phyloP scores from a whole-genome alignment of 2,329 filamentous ascomycete genomes.

The Diaporthe citrichinensis region DNA sequence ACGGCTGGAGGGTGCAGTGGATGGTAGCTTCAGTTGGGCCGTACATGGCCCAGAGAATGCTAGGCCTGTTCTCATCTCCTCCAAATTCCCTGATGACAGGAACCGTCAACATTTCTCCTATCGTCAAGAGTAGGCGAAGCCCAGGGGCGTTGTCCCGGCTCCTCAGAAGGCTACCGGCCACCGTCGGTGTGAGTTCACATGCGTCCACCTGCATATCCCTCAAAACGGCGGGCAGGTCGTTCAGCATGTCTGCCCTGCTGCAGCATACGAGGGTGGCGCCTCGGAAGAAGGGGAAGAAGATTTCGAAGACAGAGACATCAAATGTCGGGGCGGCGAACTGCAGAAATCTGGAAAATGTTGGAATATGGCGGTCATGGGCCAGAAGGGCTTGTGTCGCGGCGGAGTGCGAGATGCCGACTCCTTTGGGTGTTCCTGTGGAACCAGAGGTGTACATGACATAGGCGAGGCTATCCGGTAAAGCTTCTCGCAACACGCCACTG shows the following conservation, averaged over 20 bases:
- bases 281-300: conserved; percentile 87
- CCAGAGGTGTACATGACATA: conserved; percentile 97
- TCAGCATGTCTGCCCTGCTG: conserved; percentile 77
- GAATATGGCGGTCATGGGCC: conserved; percentile 84
- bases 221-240: conserved; percentile 80
- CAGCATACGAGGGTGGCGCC: conserved; percentile 81
- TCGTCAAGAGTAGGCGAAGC: conserved; percentile 82
- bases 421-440: conserved; percentile 90
- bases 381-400: conserved; percentile 87
- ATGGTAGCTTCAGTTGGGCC: conserved; percentile 94
- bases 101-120: conserved; percentile 91
- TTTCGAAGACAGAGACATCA: conserved; percentile 95
- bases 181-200: conserved; percentile 90
- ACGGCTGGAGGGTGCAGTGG: conserved; percentile 83
- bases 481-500: conserved; percentile 36
- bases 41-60: conserved; percentile 93
- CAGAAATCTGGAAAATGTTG: conserved; percentile 82
- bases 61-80: conserved; percentile 61
- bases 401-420: conserved; percentile 84
- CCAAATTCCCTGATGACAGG: conserved; percentile 86
- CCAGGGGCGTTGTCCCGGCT: conserved; percentile 76
- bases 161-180: conserved; percentile 82
- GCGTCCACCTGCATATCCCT: conserved; percentile 79
- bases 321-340: conserved; percentile 95
- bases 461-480: conserved; percentile 67